These are phyloP conservation scores for Mycena filopes DNA, from an alignment of 768 basidiomycete genomes.

Conservation along the genomic window DNA sequence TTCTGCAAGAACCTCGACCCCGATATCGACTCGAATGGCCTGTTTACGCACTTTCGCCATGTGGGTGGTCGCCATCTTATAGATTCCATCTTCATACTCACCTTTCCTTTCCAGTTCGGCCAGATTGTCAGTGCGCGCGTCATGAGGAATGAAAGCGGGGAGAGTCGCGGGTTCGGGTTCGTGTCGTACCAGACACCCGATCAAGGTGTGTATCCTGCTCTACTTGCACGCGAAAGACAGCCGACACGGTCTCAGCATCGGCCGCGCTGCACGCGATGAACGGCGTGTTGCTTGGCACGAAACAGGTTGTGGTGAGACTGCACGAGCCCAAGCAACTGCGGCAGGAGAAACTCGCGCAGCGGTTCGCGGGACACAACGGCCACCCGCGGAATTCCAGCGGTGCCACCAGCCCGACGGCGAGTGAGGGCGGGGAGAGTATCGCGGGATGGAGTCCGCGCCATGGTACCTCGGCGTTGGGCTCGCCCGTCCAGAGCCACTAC, in stretches of 20 bases:
- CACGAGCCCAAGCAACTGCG: constrained; percentile 94
- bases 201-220: constrained; percentile 63
- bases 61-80: constrained; percentile 58
- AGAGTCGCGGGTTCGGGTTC: constrained; percentile 91
- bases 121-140: constrained; percentile 94
- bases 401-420: constrained; percentile 85
- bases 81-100: constrained; percentile 27
- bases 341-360: constrained; percentile 86
- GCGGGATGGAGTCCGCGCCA: constrained; percentile 81
- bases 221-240: neutral
- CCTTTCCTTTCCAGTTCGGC: constrained; percentile 68
- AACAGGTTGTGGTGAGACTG: constrained; percentile 85
- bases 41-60: constrained; percentile 85
- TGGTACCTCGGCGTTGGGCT: constrained; percentile 61
- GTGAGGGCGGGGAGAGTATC: constrained; percentile 83
- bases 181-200: constrained; percentile 88
- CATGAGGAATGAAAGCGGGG: constrained; percentile 87
- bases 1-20: constrained; percentile 94
- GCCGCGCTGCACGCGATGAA: constrained; percentile 87
- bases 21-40: constrained; percentile 84
- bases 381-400: constrained; percentile 86
- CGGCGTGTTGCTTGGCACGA: constrained; percentile 72
- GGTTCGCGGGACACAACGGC: constrained; percentile 78
- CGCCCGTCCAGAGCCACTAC: constrained; percentile 61
- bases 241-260: constrained; percentile 57